Evolutionary conservation across 805 yeast species (phyloP).

Genomic region (Saturnispora quitensis): DNA sequence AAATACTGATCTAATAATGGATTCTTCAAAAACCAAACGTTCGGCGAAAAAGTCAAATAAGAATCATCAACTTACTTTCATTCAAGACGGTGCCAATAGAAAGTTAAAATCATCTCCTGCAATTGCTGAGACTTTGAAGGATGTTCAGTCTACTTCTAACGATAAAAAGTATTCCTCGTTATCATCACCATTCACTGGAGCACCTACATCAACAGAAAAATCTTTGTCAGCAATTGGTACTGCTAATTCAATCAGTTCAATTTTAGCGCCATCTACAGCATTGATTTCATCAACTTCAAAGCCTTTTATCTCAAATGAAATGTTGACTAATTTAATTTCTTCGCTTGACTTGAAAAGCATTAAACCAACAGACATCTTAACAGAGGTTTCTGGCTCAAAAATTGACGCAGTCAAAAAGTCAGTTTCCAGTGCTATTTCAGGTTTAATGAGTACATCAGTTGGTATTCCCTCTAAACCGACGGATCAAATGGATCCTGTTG

Average conservation of each 20-base stretch:
- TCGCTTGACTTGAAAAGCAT: slow-evolving; percentile 8
- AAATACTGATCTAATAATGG: slow-evolving; percentile 33
- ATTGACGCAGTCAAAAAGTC: slow-evolving; percentile 10
- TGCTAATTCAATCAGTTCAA: not conserved
- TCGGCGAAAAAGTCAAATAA: slow-evolving; percentile 2
- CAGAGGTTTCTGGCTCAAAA: slow-evolving; percentile 5
- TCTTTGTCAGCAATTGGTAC: not conserved
- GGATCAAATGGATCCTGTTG: slow-evolving; percentile 33
- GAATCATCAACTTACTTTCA: slow-evolving; percentile 3
- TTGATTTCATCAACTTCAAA: not conserved
- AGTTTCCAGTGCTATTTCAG: slow-evolving; percentile 11
- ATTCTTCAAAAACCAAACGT: not conserved
- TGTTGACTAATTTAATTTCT: slow-evolving; percentile 9
- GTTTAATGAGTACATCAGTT: slow-evolving; percentile 5
- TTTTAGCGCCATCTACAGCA: not conserved
- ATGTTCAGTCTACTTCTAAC: not conserved
- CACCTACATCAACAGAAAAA: not conserved
- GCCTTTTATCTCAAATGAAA: slow-evolving; percentile 5
- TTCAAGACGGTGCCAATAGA: slow-evolving; percentile 7
- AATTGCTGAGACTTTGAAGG: not conserved
- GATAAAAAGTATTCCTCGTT: not conserved
- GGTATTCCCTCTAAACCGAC: slow-evolving; percentile 1
- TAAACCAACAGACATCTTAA: slow-evolving; percentile 1
- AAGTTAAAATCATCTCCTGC: not conserved
- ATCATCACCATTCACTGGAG: not conserved